phyloP scores from a whole-genome alignment of 164 flowering plant species.

The Paratinospora sagittata region DNA sequence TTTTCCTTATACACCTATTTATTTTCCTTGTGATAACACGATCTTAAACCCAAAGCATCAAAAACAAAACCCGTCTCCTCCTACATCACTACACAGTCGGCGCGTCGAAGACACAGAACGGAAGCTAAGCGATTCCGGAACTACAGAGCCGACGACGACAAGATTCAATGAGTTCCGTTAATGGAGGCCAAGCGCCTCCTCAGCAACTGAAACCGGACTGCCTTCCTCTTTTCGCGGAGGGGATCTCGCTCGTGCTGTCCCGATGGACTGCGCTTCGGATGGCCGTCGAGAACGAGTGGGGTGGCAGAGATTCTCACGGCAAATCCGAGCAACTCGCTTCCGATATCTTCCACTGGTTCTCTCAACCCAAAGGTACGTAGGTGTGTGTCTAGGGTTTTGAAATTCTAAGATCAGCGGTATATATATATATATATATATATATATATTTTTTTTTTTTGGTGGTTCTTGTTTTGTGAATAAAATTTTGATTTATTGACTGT shows the following conservation, averaged over 20 bases:
- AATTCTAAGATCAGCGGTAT: neutral
- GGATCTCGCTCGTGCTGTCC: conserved; percentile 25
- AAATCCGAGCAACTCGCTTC: conserved; percentile 27
- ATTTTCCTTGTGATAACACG: no score
- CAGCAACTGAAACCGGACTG: conserved; percentile 10
- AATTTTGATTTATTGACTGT: no score
- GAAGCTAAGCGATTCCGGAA: no score
- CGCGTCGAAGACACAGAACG: no score
- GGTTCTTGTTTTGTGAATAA: no score
- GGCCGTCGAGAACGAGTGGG: conserved; percentile 46
- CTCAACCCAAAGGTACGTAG: conserved; percentile 31
- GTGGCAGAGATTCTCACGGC: conserved; percentile 34
- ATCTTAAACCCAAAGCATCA: no score
- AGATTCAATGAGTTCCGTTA: neutral
- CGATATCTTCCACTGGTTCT: conserved; percentile 27
- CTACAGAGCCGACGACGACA: neutral
- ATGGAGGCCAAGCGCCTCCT: conserved; percentile 6
- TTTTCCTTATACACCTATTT: no score
- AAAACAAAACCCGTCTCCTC: no score
- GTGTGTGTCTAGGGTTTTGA: neutral
- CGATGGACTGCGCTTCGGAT: conserved; percentile 44
- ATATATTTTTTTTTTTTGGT: no score
- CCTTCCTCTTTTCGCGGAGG: conserved; percentile 14
- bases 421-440: no score
- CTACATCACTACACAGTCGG: no score